Evolutionary conservation across 805 yeast genomes (phyloP).

Genomic region (Candida silvicultrix): DNA sequence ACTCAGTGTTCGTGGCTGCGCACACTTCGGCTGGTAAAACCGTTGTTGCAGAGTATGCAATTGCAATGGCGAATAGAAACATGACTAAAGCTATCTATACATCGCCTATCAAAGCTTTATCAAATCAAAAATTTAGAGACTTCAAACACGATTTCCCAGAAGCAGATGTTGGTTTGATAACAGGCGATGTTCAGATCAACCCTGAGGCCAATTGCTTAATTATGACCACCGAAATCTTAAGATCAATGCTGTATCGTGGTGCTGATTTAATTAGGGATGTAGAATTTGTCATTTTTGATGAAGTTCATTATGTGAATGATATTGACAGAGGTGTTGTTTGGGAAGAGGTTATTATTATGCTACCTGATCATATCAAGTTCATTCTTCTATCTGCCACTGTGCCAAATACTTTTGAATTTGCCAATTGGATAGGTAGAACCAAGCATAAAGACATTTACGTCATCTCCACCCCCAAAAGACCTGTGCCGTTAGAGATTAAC

Average conservation of each 20-base stretch:
- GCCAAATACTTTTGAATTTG: constrained; percentile 97
- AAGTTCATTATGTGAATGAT: constrained; percentile 96
- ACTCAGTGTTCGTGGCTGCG: constrained; percentile 97
- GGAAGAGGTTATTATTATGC: constrained; percentile 98
- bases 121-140: constrained; percentile 87
- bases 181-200: constrained; percentile 97
- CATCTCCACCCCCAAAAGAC: constrained; percentile 93
- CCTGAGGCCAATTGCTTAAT: constrained; percentile 94
- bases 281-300: constrained; percentile 95
- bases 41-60: constrained; percentile 96
- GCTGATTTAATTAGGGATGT: constrained; percentile 96
- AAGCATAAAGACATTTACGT: constrained; percentile 94
- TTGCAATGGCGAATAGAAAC: constrained; percentile 91
- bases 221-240: constrained; percentile 94
- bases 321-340: constrained; percentile 97
- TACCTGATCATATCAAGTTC: constrained; percentile 93
- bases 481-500: constrained; percentile 87
- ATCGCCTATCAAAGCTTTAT: constrained; percentile 87
- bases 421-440: constrained; percentile 97
- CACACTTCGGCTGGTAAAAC: constrained; percentile 99
- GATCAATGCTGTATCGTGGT: constrained; percentile 94
- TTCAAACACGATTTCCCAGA: constrained; percentile 75
- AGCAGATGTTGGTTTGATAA: constrained; percentile 85
- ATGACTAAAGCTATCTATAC: constrained; percentile 97
- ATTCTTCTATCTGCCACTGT: constrained; percentile 93